A percentile compares a stretch with the other conserved stretches of the same genome.
These are phyloP conservation scores for Eucalyptus caleyi DNA, from an alignment of 345 rosid genomes.

Conservation along the genomic window DNA sequence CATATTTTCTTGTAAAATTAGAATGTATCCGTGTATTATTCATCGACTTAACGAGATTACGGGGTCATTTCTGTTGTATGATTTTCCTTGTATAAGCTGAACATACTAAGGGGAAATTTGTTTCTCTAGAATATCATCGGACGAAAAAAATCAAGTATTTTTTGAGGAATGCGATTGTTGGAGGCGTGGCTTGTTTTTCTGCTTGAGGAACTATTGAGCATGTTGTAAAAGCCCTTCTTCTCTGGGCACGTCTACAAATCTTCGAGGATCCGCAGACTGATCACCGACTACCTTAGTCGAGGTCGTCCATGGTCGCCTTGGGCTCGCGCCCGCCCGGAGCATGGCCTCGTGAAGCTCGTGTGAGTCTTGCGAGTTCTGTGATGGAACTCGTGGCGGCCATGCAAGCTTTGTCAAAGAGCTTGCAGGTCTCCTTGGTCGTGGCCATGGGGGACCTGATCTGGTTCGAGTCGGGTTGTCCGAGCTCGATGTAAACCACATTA, in stretches of 20 bases:
- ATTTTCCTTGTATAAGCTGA: background rate
- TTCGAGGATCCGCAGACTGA: background rate
- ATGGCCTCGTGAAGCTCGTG: rapidly evolving
- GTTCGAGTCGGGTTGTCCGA: rapidly evolving
- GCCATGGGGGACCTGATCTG: background rate
- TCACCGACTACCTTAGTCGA: background rate
- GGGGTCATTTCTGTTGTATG: background rate
- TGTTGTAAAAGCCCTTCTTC: background rate
- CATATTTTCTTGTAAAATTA: background rate
- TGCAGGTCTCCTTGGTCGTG: background rate
- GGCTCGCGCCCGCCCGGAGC: rapidly evolving
- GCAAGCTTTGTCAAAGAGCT: no score
- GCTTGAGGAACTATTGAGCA: background rate
- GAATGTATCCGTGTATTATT: background rate
- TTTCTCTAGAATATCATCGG: background rate
- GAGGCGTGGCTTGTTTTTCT: background rate
- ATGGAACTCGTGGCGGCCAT: background rate
- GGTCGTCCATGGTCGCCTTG: rapidly evolving
- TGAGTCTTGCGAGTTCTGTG: background rate
- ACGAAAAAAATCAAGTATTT: background rate
- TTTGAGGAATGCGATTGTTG: background rate
- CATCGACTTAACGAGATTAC: rapidly evolving
- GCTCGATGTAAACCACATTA: background rate
- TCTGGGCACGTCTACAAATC: background rate
- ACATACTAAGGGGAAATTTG: background rate